Base-by-base conservation (phyloP, 352 stramenopile species). In the Phytophthora meadii region DNA sequence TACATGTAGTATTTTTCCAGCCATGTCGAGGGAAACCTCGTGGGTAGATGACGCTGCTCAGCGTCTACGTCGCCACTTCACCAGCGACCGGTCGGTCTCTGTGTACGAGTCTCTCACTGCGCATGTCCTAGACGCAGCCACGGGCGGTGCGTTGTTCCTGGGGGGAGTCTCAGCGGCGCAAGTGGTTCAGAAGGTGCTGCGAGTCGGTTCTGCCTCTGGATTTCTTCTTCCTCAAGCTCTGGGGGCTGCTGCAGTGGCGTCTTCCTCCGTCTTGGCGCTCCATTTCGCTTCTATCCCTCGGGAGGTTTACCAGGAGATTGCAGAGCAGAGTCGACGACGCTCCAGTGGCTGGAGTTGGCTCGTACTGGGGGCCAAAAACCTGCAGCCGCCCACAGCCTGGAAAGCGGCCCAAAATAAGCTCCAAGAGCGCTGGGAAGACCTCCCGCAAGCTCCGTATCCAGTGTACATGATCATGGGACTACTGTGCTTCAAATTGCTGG, bases 401-500 rank as follows among this genome's bases (percentile, higher is more conserved):
- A 61, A 41, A 42, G 52, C 55, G 14, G 37, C 58, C n/a, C 63
- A 62, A 22, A 49, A 37, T 28, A 81, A 76, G 42, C 36, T 84
- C 11, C 45, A 61, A 28, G 53, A 77, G 28, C 79, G 81, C 25
- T 61, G 68, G 24, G 74, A 76, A 12, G 68, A 80, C 17, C 62
- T 87, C 6, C 30, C 47, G 10, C 73, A 88, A 28, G 72, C 81
- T 11, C 85, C 85, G 15, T 80, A 81, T n/a, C 64, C 81, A 0
- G 76, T 90, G 14, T 92, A 92, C 45, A 82, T 87, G 72, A 28
- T 78, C 2, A 94, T 93, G 82, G 81, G 85, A 1, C 10, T 92
- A n/a, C 37, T 92, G 25, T 87, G 83, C 56, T 94, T 94, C 59
- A 83, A 75, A 41, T 76, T 94, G 61, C 71, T 96, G 7, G 88